These are phyloP conservation scores for Aspergillus udagawae DNA, from an alignment of 2,329 filamentous ascomycete species.

Conservation along the genomic window DNA sequence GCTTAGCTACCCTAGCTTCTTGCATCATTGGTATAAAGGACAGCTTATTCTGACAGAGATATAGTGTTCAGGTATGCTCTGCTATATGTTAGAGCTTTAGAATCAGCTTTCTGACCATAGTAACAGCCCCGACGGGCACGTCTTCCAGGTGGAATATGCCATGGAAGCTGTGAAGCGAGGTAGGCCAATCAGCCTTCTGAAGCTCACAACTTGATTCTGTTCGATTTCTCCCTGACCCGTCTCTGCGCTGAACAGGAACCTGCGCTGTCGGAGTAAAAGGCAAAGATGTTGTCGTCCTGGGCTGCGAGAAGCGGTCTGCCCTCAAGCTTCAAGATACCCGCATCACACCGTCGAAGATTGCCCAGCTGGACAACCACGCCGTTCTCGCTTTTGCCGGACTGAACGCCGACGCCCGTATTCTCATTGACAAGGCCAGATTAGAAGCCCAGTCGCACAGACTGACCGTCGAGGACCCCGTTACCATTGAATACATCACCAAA, in stretches of 20 bases:
- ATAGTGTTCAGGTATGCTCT: conserved; percentile 73
- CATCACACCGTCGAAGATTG: conserved; percentile 98
- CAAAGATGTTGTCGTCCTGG: conserved; percentile 86
- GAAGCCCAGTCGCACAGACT: conserved; percentile 97
- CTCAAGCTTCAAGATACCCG: conserved; percentile 99
- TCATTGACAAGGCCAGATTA: conserved; percentile 95
- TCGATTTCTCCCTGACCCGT: conserved; percentile 18
- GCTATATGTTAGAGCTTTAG: conserved; percentile 9
- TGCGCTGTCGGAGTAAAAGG: conserved; percentile 98
- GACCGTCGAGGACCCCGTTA: conserved; percentile 94
- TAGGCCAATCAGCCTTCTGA: conserved; percentile 36
- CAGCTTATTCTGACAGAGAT: conserved; percentile 38
- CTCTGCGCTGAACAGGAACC: conserved; percentile 60
- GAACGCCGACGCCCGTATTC: conserved; percentile 95
- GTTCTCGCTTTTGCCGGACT: conserved; percentile 95
- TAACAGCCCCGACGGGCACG: conserved; percentile 90
- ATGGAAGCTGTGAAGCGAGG: conserved; percentile 98
- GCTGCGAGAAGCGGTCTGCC: conserved; percentile 96
- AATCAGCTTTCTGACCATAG: conserved; percentile 43
- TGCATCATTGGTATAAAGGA: conserved; percentile 10
- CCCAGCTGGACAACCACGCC: conserved; percentile 90
- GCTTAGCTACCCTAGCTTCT: conserved; percentile 30
- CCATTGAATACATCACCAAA: conserved; percentile 99
- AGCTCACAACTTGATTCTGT: conserved; percentile 14
- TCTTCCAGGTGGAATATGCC: conserved; percentile 99